Base-by-base conservation (phyloP, 345 rosid species). In the Populus tremula region DNA sequence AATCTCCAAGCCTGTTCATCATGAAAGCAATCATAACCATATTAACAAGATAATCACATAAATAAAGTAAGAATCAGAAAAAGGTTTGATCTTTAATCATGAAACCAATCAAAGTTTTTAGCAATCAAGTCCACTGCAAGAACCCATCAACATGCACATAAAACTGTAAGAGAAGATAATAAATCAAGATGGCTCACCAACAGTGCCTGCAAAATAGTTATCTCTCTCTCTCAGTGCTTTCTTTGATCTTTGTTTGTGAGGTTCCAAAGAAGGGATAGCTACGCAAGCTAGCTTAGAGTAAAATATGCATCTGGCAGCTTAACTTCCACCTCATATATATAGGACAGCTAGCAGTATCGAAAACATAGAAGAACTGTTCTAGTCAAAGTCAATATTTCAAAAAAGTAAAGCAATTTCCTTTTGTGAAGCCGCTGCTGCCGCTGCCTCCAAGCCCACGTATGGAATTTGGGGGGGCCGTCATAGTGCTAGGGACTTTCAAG, bases 401-500 rank as follows among this genome's bases (percentile, higher is more conserved):
- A 70, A 41, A 27, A 18, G 68, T 8, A 29, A 27, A 1, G 23
- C 1, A 14, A 50, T 33, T 10, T 16, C 18, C 38, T n/a, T 18
- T 36, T 7, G 29, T 36, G 12, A 56, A 2, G 53, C n/a, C 0
- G 41, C 35, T 23, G 11, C 56, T 18, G n/a, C n/a, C 56, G 43
- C 43, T 7, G 43, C 43, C 43, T 39, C 4, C 50, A 10, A 5
- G 56, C 56, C 21, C 18, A 18, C 18, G 56, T 18, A 17, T 2
- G 56, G n/a, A 6, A 17, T 50, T 5, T 17, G 56, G 20, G 12
- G 12, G 53, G 53, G n/a, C 8, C 21, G 56, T 17, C n/a, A 0
- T 18, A 4, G 21, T n/a, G 67, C 20, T n/a, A n/a, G 23, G 73
- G 66, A 76, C 17, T 75, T 81, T 86, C 86, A 72, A 10, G 79